Base-by-base conservation (phyloP, 441 rosid species). In the Adansonia grandidieri region DNA sequence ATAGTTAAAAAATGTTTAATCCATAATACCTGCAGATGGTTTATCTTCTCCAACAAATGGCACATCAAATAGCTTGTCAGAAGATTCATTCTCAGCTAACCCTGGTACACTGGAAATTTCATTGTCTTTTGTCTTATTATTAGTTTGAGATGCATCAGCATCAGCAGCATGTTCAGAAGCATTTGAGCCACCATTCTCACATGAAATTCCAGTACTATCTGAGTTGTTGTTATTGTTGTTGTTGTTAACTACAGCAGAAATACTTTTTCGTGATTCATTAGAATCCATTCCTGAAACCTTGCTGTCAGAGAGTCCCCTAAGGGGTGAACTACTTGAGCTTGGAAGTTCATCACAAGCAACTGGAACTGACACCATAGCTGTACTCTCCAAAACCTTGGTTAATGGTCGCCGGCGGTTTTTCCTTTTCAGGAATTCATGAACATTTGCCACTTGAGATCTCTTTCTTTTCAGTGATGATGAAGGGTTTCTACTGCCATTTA, bases 381-480 rank as follows among this genome's bases (percentile, higher is more conserved):
- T 92, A 82, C 96, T 87, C 89, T 95, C 98, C 82, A 97, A 81
- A 73, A 97, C 98, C 85, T 95, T 90, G 14, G 97, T 91, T 84
- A 97, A 83, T 45, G 92, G 97, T 19, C 98, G 87, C 60, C 92
- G 94, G 9, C 98, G 90, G 83, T 87, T 88, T 84, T 85, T 94
- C 86, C 90, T 91, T 84, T 88, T 95, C 68, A 88, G 78, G 73
- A 84, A 83, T 75, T 95, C 99, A 13, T 84, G 88, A 80, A 78
- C 89, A 81, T 80, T 84, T 54, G 87, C 78, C 74, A 87, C 88
- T 82, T 90, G 95, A 71, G 97, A 81, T 86, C 93, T 88, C 88
- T 89, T 95, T 85, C 95, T 91, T 80, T 85, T 97, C 74, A 88
- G 74, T 32, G 90, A 82, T 22, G 89, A 86, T 61, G 89, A 85